Evolutionary conservation across 2,329 filamentous ascomycete genomes (phyloP), one percentile per base, ranked within the genome.

Genomic region (Keithomyces neogunnii): DNA sequence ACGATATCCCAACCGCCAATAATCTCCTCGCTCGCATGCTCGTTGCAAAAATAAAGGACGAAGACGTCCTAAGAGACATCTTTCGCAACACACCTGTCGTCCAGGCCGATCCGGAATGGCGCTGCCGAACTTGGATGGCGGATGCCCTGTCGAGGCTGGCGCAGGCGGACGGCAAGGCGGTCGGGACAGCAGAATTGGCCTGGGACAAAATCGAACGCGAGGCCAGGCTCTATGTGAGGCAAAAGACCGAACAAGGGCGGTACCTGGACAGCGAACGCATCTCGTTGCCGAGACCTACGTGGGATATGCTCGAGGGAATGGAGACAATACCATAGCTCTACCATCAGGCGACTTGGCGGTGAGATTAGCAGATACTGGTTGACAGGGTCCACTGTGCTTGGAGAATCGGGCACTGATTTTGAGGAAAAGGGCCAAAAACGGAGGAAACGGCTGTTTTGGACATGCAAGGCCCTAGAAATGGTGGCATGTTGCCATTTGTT

Each of bases 21-120:
- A 63, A 30, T 19, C 62, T 73, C 7, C 63, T 74, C 32, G 66
- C 59, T 1, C 69, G 69, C 7, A 50, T 72, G 51, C 3, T 67
- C 10, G 63, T 73, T 49, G 69, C 64, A 35, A 74, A 74, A 56
- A 53, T 74, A 31, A 56, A 60, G 26, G 59, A 73, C 52, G 58
- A 67, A 47, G 19, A 52, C 13, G 59, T 62, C 1, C 61, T 73
- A 3, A 32, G 64, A 11, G 48, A 59, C 1, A 65, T 70, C 31
- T 48, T 73, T 4, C 60, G 61, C 19, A 38, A 45, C 1, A 56
- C 63, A 4, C 65, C 67, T 4, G 53, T 73, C 5, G 52, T 67
- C 3, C 60, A 69, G 45, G 53, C 56, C 44, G 63, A 72, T 42
- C 60, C 62, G 5, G 57, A 45, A 26, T 45, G 43, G 43, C 9